A percentile compares a stretch with the other conserved stretches of the same genome.
Conservation (phyloP, 2,329 filamentous ascomycete species). For the Pseudocercospora fuligena region DNA sequence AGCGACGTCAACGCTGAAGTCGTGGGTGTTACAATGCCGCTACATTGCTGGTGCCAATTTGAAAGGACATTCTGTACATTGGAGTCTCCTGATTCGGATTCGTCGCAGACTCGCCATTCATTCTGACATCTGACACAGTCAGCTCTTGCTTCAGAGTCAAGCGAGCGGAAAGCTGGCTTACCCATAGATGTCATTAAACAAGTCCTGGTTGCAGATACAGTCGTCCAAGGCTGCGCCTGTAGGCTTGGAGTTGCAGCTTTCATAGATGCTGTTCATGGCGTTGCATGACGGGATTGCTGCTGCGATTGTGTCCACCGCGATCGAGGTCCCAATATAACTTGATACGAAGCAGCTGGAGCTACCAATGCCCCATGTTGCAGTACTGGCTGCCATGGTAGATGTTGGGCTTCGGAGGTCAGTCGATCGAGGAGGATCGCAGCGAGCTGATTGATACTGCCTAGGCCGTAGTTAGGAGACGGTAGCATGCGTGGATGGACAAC, state of each 20-base stretch:
- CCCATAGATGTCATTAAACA: neutral
- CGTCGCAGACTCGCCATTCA: neutral
- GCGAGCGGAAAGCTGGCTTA: neutral
- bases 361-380: neutral
- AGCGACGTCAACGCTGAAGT: neutral
- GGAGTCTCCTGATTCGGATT: neutral
- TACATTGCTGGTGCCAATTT: neutral
- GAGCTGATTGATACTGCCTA: neutral
- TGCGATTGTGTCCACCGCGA: neutral
- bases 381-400: neutral
- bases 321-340: neutral
- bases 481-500: too few relatives aligned
- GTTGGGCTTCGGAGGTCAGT: neutral
- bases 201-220: neutral
- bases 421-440: neutral
- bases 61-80: neutral
- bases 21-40: neutral
- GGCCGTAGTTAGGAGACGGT: too few relatives aligned
- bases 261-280: neutral
- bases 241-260: neutral
- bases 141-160: neutral
- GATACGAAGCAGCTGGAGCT: neutral
- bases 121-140: neutral
- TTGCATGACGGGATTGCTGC: neutral
- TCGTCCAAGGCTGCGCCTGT: neutral